These are phyloP conservation scores for Globisporangium cylindrosporum DNA, from an alignment of 352 stramenopile genomes.

Conservation along the genomic window DNA sequence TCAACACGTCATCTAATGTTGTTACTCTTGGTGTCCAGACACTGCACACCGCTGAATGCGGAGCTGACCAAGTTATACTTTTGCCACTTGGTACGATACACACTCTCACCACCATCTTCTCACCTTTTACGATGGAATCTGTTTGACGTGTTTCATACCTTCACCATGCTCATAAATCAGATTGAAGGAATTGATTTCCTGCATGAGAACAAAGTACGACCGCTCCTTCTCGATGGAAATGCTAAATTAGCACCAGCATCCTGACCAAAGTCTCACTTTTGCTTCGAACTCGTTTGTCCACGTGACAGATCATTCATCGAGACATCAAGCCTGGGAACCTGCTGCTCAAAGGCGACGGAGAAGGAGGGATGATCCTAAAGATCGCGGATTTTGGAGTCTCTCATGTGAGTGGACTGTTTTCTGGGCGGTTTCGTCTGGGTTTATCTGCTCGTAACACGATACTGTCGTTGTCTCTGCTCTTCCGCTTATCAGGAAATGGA, in stretches of 20 bases:
- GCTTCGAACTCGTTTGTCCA: not conserved
- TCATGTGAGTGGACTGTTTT: conserved; percentile 34
- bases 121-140: not conserved
- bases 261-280: not conserved
- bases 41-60: conserved; percentile 59
- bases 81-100: conserved; percentile 61
- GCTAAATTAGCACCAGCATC: not conserved
- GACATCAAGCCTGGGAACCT: conserved; percentile 84
- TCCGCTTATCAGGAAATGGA: conserved; percentile 51
- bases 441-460: not conserved
- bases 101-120: not conserved
- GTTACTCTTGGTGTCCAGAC: conserved; percentile 22
- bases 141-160: not conserved
- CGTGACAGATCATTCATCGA: conserved; percentile 66
- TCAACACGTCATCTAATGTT: not conserved
- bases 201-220: conserved; percentile 70
- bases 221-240: no score
- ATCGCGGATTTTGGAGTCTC: conserved; percentile 83
- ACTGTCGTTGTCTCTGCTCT: not conserved
- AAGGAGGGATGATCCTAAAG: conserved; percentile 68
- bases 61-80: conserved; percentile 72
- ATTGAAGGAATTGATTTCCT: conserved; percentile 83
- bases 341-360: conserved; percentile 54
- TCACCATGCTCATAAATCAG: conserved; percentile 20
- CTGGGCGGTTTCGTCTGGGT: not conserved